Conservation (phyloP, 495 filamentous ascomycete species). For the Aspergillus bridgeri region DNA sequence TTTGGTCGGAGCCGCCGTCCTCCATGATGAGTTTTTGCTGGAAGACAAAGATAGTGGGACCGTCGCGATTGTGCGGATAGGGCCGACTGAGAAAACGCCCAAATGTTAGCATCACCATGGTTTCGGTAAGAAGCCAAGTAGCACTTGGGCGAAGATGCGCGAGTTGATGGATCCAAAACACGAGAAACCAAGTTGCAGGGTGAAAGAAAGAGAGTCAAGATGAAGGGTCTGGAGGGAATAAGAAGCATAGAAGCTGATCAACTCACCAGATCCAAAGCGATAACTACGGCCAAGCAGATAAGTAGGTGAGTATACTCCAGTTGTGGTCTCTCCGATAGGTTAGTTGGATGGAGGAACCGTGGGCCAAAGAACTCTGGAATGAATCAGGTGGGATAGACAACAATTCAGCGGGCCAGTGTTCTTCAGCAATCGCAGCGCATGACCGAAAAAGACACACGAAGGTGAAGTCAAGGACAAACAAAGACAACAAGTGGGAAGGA, state of each 20-base stretch:
- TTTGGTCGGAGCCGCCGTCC: conserved; percentile 21
- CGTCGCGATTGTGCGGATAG: conserved; percentile 35
- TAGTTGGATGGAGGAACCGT: not conserved
- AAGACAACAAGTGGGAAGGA: conserved; percentile 4
- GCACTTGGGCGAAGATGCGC: not conserved
- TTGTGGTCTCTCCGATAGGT: not conserved
- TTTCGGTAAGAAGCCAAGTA: conserved; percentile 7
- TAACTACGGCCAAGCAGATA: not conserved
- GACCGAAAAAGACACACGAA: not conserved
- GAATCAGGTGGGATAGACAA: not conserved
- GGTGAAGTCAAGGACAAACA: not conserved
- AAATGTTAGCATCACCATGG: conserved; percentile 45
- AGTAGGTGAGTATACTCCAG: not conserved
- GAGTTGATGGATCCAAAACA: not conserved
- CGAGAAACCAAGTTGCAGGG: not conserved
- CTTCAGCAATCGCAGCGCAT: not conserved
- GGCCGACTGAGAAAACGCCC: conserved; percentile 43
- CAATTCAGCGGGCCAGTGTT: conserved; percentile 1
- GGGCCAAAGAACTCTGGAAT: not conserved
- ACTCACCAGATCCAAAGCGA: not conserved
- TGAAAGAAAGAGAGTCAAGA: conserved; percentile 17
- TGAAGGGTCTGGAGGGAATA: not conserved
- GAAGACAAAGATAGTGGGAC: conserved; percentile 42
- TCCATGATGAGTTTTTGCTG: conserved; percentile 46
- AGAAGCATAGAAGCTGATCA: not conserved